These are phyloP conservation scores for Phytophthora cajani DNA, from an alignment of 352 stramenopile genomes.

Conservation along the genomic window DNA sequence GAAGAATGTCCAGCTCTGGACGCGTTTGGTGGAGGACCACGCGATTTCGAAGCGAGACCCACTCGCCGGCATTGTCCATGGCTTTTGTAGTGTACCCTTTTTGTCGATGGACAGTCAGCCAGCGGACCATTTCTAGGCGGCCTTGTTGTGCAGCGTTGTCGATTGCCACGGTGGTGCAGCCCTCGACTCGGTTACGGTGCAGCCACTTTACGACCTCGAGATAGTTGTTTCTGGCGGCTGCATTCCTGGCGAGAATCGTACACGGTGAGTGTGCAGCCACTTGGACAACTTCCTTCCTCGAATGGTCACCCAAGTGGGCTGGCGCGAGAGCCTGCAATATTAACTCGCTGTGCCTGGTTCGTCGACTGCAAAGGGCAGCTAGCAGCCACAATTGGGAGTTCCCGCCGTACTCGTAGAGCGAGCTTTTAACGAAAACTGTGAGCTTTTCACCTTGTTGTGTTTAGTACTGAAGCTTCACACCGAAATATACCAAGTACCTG, in stretches of 20 bases:
- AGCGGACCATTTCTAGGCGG: not conserved
- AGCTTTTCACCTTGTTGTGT: not conserved
- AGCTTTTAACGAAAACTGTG: slow-evolving; percentile 5
- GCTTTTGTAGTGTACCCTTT: not conserved
- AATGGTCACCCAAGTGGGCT: slow-evolving; percentile 12
- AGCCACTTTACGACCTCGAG: not conserved
- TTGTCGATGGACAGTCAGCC: not conserved
- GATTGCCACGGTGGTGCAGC: not conserved
- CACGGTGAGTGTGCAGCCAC: not conserved
- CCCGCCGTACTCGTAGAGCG: not conserved
- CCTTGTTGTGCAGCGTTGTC: not conserved
- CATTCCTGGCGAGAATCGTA: not conserved
- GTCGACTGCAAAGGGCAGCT: not conserved
- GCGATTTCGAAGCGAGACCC: not conserved
- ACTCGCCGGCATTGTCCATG: not conserved
- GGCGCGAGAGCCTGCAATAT: not conserved
- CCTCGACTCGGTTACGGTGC: not conserved
- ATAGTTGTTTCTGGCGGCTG: not conserved
- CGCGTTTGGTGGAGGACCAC: no score
- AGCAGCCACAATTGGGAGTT: slow-evolving; percentile 1
- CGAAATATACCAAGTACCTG: not conserved
- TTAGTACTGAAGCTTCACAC: no score
- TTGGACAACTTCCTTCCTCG: slow-evolving; percentile 7
- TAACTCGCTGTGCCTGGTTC: slow-evolving; percentile 2
- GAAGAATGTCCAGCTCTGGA: no score